Evolutionary conservation across 2,329 filamentous ascomycete species (phyloP), one percentile per base, ranked within the genome.

Genomic region (Hypoxylon sp.): DNA sequence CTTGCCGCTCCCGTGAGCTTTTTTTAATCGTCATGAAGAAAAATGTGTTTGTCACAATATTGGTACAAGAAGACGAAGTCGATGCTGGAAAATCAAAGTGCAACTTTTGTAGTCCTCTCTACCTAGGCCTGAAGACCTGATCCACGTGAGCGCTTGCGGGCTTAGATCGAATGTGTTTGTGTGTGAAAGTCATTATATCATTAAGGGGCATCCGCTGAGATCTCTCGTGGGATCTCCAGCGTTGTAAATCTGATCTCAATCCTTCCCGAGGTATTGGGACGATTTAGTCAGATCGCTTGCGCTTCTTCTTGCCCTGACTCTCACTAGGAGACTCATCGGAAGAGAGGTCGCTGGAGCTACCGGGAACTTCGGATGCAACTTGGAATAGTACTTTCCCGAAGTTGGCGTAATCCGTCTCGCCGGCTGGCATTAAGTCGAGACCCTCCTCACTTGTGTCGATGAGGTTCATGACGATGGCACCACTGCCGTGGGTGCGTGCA

Each of bases 391-490:
- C 91, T 77, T 91, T 91, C 72, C 93, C 92, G 67, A 93, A 87
- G 65, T 86, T 85, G 73, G 85, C 85, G 64, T 90, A 89, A 68
- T 93, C 91, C n/a, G 89, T 87, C 15, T 85, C 83, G 44, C 85
- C 78, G 5, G 79, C 78, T 15, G 80, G 62, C 80, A 82, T 82
- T 80, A 82, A 79, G 62, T 80, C 80, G 66, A 80, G 74, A 67
- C 80, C 71, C 76, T 79, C 79, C 3, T 93, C 91, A 47, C 87
- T 87, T 61, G 91, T 88, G 72, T 95, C 93, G 54, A 97, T 86
- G 54, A 98, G 87, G 76, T 93, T 93, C 91, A 98, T 95, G 76
- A 97, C 91, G 72, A 98, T 92, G 68, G 94, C 93, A 69, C 94
- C 93, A 65, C 91, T 92, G 62, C 94, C 94, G 78, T 99, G 96